A percentile compares a stretch with the other conserved stretches of the same genome.
These are phyloP conservation scores for Thelonectria blattea DNA, from an alignment of 2,329 filamentous ascomycete genomes.

Conservation along the genomic window DNA sequence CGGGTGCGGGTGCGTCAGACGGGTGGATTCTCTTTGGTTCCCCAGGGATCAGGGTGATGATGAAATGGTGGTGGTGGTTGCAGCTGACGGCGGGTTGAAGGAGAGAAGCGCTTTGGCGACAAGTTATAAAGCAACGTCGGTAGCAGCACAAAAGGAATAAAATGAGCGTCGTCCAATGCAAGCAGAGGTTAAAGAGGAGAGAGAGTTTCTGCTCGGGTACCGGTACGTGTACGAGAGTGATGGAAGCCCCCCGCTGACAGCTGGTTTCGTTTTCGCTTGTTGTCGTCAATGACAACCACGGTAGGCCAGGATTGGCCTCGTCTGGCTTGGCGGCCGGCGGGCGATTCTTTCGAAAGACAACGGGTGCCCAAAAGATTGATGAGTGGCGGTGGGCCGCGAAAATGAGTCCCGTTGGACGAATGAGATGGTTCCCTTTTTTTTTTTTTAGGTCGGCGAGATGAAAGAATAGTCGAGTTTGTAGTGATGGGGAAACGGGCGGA, in stretches of 20 bases:
- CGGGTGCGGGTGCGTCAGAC: slow-evolving; percentile 11
- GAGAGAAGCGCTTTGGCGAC: neutral
- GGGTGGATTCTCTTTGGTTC: slow-evolving; percentile 9
- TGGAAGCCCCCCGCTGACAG: neutral
- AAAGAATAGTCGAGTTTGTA: neutral
- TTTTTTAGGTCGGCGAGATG: neutral
- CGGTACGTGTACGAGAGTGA: too few relatives aligned
- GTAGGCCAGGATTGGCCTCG: neutral
- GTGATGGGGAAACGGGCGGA: neutral
- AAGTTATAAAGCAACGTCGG: neutral
- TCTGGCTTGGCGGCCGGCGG: neutral
- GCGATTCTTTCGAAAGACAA: neutral
- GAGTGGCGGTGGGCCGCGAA: slow-evolving; percentile 8
- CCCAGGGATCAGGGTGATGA: slow-evolving; percentile 3
- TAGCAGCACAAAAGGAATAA: neutral
- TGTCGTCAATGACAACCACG: slow-evolving; percentile 18
- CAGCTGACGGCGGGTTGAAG: neutral
- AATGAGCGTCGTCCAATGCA: neutral
- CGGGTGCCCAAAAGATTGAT: neutral
- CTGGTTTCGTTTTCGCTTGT: slow-evolving; percentile 8
- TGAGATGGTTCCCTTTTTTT: neutral
- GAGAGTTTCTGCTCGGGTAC: neutral
- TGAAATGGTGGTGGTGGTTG: neutral
- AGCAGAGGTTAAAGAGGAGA: neutral
- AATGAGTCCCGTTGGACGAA: neutral